phyloP scores from a whole-genome alignment of 2,329 filamentous ascomycete species.

The Paracamarosporium sp. region DNA sequence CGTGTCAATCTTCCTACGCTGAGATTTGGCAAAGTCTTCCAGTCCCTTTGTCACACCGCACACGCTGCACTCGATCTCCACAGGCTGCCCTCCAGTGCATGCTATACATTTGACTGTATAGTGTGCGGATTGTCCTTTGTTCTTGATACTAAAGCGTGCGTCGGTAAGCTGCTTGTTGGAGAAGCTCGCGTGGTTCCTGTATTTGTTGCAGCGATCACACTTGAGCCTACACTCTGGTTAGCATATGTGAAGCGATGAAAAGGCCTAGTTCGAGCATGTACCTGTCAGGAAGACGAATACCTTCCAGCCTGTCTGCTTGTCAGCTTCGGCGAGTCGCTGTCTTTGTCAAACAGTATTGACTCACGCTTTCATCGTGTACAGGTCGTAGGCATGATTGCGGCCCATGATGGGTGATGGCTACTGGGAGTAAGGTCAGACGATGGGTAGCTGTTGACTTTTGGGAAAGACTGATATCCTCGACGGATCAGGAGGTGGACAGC shows the following conservation, averaged over 20 bases:
- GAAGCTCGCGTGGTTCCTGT: conserved; percentile 45
- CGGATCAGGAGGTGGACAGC: background rate
- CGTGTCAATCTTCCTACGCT: conserved; percentile 54
- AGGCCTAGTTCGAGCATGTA: background rate
- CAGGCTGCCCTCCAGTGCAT: conserved; percentile 52
- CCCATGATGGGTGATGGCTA: background rate
- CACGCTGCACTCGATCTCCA: conserved; percentile 57
- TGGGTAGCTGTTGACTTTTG: too few species aligned
- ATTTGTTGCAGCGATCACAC: conserved; percentile 56
- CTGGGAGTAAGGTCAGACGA: background rate
- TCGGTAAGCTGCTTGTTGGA: conserved; percentile 57
- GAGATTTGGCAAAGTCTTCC: conserved; percentile 57
- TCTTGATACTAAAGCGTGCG: conserved; percentile 25
- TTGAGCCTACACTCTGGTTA: conserved; percentile 46
- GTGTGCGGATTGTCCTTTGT: conserved; percentile 16
- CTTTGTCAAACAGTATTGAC: background rate
- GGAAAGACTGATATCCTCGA: too few species aligned
- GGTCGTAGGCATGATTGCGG: conserved; percentile 8
- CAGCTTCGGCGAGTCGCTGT: background rate
- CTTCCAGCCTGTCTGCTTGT: conserved; percentile 20
- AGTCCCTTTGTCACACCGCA: conserved; percentile 57
- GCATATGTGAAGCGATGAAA: background rate
- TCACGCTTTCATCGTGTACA: background rate
- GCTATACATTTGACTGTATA: conserved; percentile 49
- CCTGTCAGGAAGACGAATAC: conserved; percentile 28